Evolutionary conservation across 768 basidiomycete genomes (phyloP).

Genomic region (Tricholoma matsutake): DNA sequence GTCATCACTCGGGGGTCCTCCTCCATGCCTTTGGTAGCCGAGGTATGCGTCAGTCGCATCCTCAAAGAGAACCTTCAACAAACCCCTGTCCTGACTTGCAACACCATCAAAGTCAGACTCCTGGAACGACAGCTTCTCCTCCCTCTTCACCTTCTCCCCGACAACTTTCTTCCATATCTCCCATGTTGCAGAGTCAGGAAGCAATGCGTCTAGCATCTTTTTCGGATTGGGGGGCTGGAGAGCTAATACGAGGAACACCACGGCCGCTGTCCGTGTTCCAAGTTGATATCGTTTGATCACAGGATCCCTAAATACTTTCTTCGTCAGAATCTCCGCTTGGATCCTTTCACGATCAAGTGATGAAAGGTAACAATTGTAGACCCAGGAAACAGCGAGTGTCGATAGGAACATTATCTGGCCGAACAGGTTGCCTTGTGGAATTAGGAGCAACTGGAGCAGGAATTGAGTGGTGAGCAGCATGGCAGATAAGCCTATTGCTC

Average conservation of each 20-base stretch:
- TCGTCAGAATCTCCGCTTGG: neutral
- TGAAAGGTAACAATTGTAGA: conserved; percentile 25
- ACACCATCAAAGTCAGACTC: neutral
- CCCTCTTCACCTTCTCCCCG: neutral
- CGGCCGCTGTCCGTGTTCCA: neutral
- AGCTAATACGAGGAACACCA: neutral
- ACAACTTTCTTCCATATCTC: neutral
- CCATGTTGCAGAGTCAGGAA: neutral
- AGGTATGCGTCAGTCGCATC: neutral
- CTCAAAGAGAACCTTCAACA: neutral
- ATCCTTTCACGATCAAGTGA: conserved; percentile 1
- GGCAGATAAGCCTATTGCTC: conserved; percentile 17
- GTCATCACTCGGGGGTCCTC: neutral
- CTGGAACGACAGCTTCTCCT: neutral
- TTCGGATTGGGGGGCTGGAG: neutral
- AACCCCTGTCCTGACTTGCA: neutral
- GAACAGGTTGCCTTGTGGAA: conserved; percentile 29
- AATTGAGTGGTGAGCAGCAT: conserved; percentile 29
- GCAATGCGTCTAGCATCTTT: neutral
- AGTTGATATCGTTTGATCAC: neutral
- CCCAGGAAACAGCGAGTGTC: conserved; percentile 27
- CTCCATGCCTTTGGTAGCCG: neutral
- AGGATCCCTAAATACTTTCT: neutral
- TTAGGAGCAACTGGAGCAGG: conserved; percentile 31
- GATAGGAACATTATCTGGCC: conserved; percentile 30